Base-by-base conservation (phyloP, 202 grass and related monocot species). In the Musa balbisiana region DNA sequence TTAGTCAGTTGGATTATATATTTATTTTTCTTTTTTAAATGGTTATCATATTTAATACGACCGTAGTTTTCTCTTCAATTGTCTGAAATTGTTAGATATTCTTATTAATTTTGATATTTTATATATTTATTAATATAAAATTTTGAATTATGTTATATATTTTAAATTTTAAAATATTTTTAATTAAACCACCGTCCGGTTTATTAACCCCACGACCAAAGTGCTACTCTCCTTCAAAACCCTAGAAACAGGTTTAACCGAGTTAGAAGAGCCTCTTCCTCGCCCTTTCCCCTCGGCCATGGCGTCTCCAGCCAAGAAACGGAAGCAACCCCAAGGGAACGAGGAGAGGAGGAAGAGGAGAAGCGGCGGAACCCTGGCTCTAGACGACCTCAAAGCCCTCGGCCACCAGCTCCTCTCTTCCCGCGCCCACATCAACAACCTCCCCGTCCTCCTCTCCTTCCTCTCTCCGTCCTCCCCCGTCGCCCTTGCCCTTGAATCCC, bases 391-490 rank as follows among this genome's bases (percentile, higher is more conserved):
- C 80, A 87, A 87, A 76, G 15, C 76, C 52, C 83, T 92, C 6
- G 88, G 88, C 21, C 16, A 72, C n/a, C 76, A 98, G 80, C 88
- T 98, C n/a, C 85, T 98, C 54, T 94, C 88, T 72, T 93, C 88
- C 66, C 91, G 85, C 25, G 77, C 82, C 53, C 88, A 98, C 91
- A 88, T 94, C 81, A 94, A 98, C 87, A 83, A 94, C 85, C 86
- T 87, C 67, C 94, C 88, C 21, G 29, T 80, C 59, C 91, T 98
- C 85, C 86, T 98, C 58, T 55, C 79, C 22, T 71, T 94, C 71
- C 69, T 98, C 71, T 85, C 81, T 26, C 83, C 90, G 52, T 73
- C 87, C 26, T 68, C 83, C 53, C 68, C 83, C 5, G 73, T 86
- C 53, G 74, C 80, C 19, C 49, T 87, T 65, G 77, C 85, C 4